These are phyloP conservation scores for Paracoccidioides brasiliensis DNA, from an alignment of 2,329 filamentous ascomycete species.

Conservation along the genomic window DNA sequence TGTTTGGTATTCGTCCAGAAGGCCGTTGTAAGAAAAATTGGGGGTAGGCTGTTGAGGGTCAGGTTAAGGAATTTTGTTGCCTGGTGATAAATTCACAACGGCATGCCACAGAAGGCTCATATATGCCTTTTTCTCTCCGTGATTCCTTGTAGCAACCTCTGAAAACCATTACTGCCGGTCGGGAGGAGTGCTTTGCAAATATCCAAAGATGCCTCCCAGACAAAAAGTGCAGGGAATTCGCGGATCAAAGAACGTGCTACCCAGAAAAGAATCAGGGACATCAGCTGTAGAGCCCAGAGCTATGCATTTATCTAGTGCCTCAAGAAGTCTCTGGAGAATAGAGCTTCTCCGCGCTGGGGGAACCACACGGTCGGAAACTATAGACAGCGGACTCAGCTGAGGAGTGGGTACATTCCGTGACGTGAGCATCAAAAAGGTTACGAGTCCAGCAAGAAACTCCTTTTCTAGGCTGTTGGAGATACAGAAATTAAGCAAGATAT, in stretches of 20 bases:
- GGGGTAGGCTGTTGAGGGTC: constrained; percentile 3
- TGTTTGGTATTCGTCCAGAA: constrained; percentile 12
- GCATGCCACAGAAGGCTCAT: constrained; percentile 8
- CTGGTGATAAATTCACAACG: constrained; percentile 6
- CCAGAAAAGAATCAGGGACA: constrained; percentile 14
- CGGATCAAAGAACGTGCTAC: constrained; percentile 16
- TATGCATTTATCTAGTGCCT: constrained; percentile 13
- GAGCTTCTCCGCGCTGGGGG: not conserved
- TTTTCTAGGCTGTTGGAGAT: constrained; percentile 8
- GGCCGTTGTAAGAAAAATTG: constrained; percentile 8
- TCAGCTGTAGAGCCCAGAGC: constrained; percentile 13
- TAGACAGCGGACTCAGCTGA: constrained; percentile 8
- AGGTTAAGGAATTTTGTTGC: not conserved
- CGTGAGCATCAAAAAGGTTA: constrained; percentile 7
- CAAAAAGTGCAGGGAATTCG: constrained; percentile 14
- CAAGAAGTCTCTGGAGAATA: constrained; percentile 6
- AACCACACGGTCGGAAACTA: constrained; percentile 2
- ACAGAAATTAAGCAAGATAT: constrained; percentile 11
- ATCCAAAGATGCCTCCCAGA: constrained; percentile 12
- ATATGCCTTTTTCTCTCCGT: constrained; percentile 2
- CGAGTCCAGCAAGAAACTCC: constrained; percentile 8
- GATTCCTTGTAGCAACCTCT: constrained; percentile 4
- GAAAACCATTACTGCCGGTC: not conserved
- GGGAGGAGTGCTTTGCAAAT: constrained; percentile 10
- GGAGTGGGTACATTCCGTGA: constrained; percentile 6